Conservation (phyloP, 805 yeast genomes). For the Yarrowia bubula region DNA sequence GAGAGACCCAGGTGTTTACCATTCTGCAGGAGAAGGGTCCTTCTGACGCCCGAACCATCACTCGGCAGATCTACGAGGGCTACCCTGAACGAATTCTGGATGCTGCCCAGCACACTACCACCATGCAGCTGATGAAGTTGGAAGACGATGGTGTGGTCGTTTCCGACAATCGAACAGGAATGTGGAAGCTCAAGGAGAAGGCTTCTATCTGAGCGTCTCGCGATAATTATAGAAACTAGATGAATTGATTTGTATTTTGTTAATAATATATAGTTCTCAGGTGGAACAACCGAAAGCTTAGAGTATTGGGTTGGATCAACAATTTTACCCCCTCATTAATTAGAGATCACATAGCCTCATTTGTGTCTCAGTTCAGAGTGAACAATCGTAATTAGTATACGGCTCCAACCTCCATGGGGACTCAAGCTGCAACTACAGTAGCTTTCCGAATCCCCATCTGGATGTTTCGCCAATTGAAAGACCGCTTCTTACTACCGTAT, state of each 20-base stretch:
- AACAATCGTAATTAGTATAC: no score
- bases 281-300: neutral
- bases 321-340: no score
- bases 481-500: no score
- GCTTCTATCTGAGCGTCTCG: neutral
- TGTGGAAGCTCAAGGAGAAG: neutral
- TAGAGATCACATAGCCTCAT: no score
- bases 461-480: no score
- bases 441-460: no score
- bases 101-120: slow-evolving; percentile 37
- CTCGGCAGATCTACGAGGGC: slow-evolving; percentile 34
- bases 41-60: slow-evolving; percentile 31
- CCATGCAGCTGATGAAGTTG: slow-evolving; percentile 37
- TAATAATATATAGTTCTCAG: neutral
- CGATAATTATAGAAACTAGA: neutral
- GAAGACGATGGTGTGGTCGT: slow-evolving; percentile 35
- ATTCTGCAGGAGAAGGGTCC: slow-evolving; percentile 28
- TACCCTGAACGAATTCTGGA: slow-evolving; percentile 34
- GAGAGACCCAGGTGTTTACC: slow-evolving; percentile 38
- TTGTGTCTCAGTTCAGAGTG: no score
- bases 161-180: neutral
- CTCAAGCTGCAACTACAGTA: no score
- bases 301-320: neutral
- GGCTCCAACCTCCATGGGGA: no score
- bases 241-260: neutral